Evolutionary conservation across 306 rosid species (phyloP), one percentile per base, ranked within the genome.

Genomic region (Gleditsia sinensis): DNA sequence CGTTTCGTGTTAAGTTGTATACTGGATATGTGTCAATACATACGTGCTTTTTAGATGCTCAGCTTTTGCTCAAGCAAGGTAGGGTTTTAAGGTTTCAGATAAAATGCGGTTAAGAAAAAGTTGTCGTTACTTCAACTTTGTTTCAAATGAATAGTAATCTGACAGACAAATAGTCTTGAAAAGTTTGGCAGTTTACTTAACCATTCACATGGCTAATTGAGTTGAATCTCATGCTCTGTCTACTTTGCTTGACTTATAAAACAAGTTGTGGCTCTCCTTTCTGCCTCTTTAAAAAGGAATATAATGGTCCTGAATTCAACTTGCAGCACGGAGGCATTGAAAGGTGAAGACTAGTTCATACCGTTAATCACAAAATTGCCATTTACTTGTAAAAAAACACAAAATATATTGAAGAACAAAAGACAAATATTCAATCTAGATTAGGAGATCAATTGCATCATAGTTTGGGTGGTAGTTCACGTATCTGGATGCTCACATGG

Each of bases 171-270:
- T n/a, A n/a, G 40, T 13, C 43, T 33, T 77, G 2, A 45, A 14
- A 76, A 84, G 82, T 77, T 77, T 76, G 79, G 81, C 70, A 65
- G 19, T 64, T n/a, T 14, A 53, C 75, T 58, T 78, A 70, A 77
- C 76, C 32, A 27, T 78, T 55, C 63, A n/a, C 73, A 64, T 84
- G 83, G 69, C 68, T 78, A 50, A 80, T 55, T 65, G 75, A 49
- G 77, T 71, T 69, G 40, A 81, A 58, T 25, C 60, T 51, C 68
- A 72, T 62, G 48, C 24, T 72, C 46, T 20, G 37, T 48, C 55
- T 70, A 40, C 70, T 65, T 81, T 65, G 25, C 79, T 84, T 69
- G 74, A 74, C 79, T 75, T 75, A 36, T 60, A 53, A 75, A 55
- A 53, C 50, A 75, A 77, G 74, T 71, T 54, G 27, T 69, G 61